Evolutionary conservation across 306 rosid species (phyloP).

Genomic region (Quercus dentata): DNA sequence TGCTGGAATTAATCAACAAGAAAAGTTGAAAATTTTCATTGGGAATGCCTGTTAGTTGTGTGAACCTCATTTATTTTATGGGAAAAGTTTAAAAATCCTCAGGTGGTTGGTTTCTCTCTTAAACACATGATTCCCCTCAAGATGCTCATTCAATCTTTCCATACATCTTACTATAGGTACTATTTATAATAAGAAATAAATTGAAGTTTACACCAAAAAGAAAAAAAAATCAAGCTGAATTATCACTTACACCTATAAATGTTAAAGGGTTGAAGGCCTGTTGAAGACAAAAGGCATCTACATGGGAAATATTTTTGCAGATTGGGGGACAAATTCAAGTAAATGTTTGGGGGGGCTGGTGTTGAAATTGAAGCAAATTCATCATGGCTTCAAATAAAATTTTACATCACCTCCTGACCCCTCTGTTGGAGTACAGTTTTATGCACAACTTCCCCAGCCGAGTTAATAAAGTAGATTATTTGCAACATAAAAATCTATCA

Average conservation of each 20-base stretch:
- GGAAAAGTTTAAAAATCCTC: no score
- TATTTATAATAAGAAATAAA: neutral
- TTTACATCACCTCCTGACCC: constrained; percentile 44
- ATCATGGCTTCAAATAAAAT: neutral
- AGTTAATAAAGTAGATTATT: constrained; percentile 41
- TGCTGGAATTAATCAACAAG: neutral
- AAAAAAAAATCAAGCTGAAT: neutral
- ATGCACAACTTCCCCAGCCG: constrained; percentile 32
- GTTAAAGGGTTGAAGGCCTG: neutral
- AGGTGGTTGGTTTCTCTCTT: no score
- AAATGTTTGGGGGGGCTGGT: no score
- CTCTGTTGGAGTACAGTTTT: constrained; percentile 40
- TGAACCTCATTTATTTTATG: neutral
- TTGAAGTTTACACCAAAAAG: neutral
- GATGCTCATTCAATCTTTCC: neutral
- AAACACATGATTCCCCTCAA: neutral
- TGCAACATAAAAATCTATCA: constrained; percentile 25
- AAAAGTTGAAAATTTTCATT: neutral
- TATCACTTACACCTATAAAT: neutral
- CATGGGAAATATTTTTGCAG: neutral
- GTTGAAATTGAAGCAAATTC: neutral
- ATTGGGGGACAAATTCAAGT: neutral
- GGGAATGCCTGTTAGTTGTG: no score
- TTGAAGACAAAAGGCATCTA: neutral
- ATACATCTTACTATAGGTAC: neutral